Percentiles rank a stretch among this genome's conserved stretches.
phyloP scores from a whole-genome alignment of 768 basidiomycete genomes.

The Mycena amicta region DNA sequence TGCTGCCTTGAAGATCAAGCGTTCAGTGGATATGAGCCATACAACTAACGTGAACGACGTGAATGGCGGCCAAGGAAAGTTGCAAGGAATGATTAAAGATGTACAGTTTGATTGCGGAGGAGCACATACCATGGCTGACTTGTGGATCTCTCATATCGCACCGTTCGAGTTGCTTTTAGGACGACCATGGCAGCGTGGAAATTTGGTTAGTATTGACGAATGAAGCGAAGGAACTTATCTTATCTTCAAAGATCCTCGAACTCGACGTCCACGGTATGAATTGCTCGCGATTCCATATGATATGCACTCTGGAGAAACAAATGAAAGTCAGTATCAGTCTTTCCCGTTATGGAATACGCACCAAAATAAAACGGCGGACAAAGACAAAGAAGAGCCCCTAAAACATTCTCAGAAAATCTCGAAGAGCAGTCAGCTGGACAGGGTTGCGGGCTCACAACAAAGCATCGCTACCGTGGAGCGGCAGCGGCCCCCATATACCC shows the following conservation, averaged over 20 bases:
- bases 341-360: neutral
- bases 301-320: neutral
- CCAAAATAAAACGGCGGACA: too few species aligned
- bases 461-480: too few species aligned
- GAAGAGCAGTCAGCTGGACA: too few species aligned
- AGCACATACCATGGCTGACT: conserved; percentile 19
- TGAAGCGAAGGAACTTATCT: conserved; percentile 16
- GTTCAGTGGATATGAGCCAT: conserved; percentile 18
- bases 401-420: too few species aligned
- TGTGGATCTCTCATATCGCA: conserved; percentile 24
- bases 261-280: conserved; percentile 1
- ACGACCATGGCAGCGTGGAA: conserved; percentile 25
- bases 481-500: too few species aligned
- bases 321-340: neutral
- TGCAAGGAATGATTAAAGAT: conserved; percentile 23
- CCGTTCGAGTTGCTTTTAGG: conserved; percentile 24
- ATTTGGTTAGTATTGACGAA: conserved; percentile 24
- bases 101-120: conserved; percentile 27
- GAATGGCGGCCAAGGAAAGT: conserved; percentile 27
- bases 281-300: neutral
- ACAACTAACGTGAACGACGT: conserved; percentile 27
- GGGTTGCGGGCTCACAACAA: too few species aligned
- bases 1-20: conserved; percentile 1
- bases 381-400: too few species aligned
- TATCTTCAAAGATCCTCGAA: conserved; percentile 6